These are phyloP conservation scores for Trichoderma virens DNA, from an alignment of 495 filamentous ascomycete species.

Conservation along the genomic window DNA sequence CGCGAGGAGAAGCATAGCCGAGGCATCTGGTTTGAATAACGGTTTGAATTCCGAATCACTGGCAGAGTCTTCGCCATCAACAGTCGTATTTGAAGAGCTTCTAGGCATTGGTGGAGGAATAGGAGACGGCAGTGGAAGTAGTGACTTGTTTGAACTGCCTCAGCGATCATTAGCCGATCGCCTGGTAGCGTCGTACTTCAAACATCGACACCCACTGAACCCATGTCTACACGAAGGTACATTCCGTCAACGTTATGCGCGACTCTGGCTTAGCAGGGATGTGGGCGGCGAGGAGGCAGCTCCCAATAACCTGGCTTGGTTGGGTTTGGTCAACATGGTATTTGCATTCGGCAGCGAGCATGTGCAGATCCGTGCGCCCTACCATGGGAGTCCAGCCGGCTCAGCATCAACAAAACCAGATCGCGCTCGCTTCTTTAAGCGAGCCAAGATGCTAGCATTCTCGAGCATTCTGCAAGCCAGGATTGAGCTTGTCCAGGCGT, in stretches of 20 bases:
- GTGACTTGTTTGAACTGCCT: slow-evolving; percentile 10
- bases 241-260: slow-evolving; percentile 17
- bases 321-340: slow-evolving; percentile 21
- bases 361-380: neutral
- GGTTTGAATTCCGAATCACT: slow-evolving; percentile 1
- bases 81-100: slow-evolving; percentile 14
- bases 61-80: slow-evolving; percentile 11
- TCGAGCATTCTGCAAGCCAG: slow-evolving; percentile 10
- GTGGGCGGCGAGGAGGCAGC: slow-evolving; percentile 23
- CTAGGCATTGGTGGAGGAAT: slow-evolving; percentile 1
- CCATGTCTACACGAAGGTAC: slow-evolving; percentile 29
- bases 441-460: slow-evolving; percentile 16
- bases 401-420: slow-evolving; percentile 12
- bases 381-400: neutral
- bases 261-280: slow-evolving; percentile 24
- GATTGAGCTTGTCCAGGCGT: slow-evolving; percentile 13
- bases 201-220: slow-evolving; percentile 28
- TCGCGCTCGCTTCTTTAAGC: slow-evolving; percentile 29
- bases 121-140: neutral
- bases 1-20: neutral
- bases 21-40: neutral
- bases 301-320: slow-evolving; percentile 25
- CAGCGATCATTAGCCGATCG: slow-evolving; percentile 12
- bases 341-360: slow-evolving; percentile 20
- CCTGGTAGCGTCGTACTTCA: slow-evolving; percentile 29